Evolutionary conservation across 78 protist genomes (phyloP).

Genomic region (Protostelium mycophagum): DNA sequence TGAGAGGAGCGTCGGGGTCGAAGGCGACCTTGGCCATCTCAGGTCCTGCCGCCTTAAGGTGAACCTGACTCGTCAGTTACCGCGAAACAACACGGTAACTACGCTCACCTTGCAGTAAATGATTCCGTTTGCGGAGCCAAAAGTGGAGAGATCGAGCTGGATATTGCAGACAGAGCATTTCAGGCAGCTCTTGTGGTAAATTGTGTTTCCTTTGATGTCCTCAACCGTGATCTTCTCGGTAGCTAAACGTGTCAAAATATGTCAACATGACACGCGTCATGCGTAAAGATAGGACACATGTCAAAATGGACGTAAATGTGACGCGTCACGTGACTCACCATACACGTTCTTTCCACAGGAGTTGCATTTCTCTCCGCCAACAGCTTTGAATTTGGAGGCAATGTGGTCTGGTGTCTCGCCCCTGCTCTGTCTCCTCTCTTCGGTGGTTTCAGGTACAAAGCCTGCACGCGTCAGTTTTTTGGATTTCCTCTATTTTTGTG

Average conservation of each 20-base stretch:
- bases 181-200: slow-evolving; percentile 48
- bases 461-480: background rate
- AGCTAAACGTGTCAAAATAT: background rate
- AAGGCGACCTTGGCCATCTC: background rate
- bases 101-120: slow-evolving; percentile 33
- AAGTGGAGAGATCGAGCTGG: slow-evolving; percentile 27
- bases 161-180: slow-evolving; percentile 37
- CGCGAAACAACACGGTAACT: background rate
- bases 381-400: background rate
- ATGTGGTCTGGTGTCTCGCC: background rate
- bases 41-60: background rate
- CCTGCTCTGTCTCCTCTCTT: background rate
- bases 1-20: background rate
- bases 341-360: background rate
- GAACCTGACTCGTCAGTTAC: background rate
- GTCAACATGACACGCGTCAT: no score
- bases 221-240: background rate
- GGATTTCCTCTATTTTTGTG: background rate
- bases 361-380: background rate
- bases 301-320: background rate
- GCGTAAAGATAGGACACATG: no score
- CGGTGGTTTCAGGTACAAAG: background rate
- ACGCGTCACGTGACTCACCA: background rate
- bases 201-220: background rate
- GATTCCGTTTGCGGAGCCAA: slow-evolving; percentile 46